Evolutionary conservation across 176 grass and related monocot genomes (phyloP).

Genomic region (Tillandsia leiboldiana): DNA sequence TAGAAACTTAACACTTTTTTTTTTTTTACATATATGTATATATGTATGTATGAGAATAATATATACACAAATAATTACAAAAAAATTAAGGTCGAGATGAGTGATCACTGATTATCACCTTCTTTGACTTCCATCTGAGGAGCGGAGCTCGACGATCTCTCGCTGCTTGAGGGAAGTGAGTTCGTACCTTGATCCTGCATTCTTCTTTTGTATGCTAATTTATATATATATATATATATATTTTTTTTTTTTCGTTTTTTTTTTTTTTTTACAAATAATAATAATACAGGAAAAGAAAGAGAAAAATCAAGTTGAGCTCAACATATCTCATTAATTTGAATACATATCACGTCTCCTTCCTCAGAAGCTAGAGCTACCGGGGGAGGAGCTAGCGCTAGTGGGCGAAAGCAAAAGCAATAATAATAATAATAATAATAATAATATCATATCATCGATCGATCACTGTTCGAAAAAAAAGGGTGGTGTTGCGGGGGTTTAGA

Average conservation of each 20-base stretch:
- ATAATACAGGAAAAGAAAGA: constrained; percentile 4
- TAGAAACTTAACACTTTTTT: too few species aligned
- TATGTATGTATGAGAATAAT: too few species aligned
- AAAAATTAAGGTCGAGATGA: not conserved
- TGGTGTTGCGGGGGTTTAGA: constrained; percentile 29
- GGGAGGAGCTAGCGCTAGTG: too few species aligned
- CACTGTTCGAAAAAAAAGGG: not conserved
- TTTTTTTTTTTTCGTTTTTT: constrained; percentile 4
- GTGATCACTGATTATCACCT: constrained; percentile 25
- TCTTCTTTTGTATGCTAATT: constrained; percentile 1
- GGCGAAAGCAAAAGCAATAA: too few species aligned
- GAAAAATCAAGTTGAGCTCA: not conserved
- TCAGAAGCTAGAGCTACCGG: too few species aligned
- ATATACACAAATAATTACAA: not conserved
- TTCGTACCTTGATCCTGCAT: constrained; percentile 70
- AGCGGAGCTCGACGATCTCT: constrained; percentile 88
- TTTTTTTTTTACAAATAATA: not conserved
- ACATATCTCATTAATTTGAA: too few species aligned
- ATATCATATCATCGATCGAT: too few species aligned
- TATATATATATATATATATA: too few species aligned
- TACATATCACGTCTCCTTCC: too few species aligned
- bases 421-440: too few species aligned
- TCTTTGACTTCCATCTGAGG: constrained; percentile 64
- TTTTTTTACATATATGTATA: too few species aligned
- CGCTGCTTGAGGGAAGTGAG: constrained; percentile 86